Evolutionary conservation across 805 yeast genomes (phyloP).

Genomic region (Kregervanrija fluxuum): DNA sequence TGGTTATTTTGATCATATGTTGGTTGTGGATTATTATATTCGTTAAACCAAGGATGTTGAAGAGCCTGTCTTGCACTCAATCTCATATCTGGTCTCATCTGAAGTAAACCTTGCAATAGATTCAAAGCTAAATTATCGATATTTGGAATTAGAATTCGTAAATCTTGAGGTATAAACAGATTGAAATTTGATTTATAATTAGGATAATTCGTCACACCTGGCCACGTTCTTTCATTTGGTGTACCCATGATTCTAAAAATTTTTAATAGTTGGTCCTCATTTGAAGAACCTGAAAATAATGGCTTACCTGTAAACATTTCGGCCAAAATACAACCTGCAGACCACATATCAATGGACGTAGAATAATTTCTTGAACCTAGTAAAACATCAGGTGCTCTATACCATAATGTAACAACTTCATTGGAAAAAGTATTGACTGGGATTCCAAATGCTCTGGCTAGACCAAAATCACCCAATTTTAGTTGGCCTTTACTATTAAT

Average conservation of each 20-base stretch:
- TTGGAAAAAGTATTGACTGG: conserved; percentile 96
- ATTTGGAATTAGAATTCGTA: conserved; percentile 59
- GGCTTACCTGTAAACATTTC: conserved; percentile 99
- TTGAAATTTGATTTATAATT: conserved; percentile 83
- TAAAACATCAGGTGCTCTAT: conserved; percentile 94
- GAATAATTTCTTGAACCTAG: conserved; percentile 93
- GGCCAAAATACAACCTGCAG: conserved; percentile 96
- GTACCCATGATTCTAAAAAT: conserved; percentile 95
- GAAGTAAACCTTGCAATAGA: conserved; percentile 49
- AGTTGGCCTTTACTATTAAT: conserved; percentile 86
- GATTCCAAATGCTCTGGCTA: conserved; percentile 96
- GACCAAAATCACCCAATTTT: conserved; percentile 93
- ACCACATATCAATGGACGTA: conserved; percentile 97
- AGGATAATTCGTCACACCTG: conserved; percentile 86
- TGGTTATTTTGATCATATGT: conserved; percentile 4
- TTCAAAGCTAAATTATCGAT: conserved; percentile 66
- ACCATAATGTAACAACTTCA: conserved; percentile 97
- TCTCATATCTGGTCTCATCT: conserved; percentile 56
- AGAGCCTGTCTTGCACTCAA: conserved; percentile 54
- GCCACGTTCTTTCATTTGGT: conserved; percentile 95
- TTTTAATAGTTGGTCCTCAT: conserved; percentile 89
- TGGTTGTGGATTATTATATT: conserved; percentile 35
- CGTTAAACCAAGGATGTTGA: conserved; percentile 78
- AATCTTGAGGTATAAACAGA: conserved; percentile 82
- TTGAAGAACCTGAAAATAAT: conserved; percentile 90